These are phyloP conservation scores for Salvia sclarea DNA, from an alignment of 305 asterid species.

Conservation along the genomic window DNA sequence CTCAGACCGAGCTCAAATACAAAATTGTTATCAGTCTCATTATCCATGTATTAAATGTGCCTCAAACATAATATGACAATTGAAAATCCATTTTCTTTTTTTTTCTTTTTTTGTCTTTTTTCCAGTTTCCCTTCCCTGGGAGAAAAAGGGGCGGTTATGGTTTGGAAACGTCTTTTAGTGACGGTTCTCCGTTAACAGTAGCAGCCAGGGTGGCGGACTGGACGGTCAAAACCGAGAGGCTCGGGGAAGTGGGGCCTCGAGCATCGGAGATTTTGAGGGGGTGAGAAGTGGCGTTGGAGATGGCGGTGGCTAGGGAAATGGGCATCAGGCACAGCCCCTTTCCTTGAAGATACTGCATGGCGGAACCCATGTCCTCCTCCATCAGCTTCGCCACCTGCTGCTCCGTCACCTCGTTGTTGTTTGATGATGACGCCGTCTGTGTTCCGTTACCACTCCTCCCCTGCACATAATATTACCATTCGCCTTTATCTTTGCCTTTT, in stretches of 20 bases:
- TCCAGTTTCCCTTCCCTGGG: too few species aligned
- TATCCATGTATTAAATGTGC: too few species aligned
- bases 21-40: too few species aligned
- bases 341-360: slow-evolving; percentile 93
- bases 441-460: slow-evolving; percentile 45
- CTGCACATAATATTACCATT: background rate
- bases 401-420: slow-evolving; percentile 55
- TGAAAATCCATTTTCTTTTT: too few species aligned
- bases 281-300: slow-evolving; percentile 63
- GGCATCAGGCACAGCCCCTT: slow-evolving; percentile 96
- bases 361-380: slow-evolving; percentile 95
- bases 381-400: slow-evolving; percentile 82
- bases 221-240: slow-evolving; percentile 64
- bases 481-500: background rate
- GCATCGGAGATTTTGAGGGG: slow-evolving; percentile 34
- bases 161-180: slow-evolving; percentile 58
- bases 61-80: too few species aligned
- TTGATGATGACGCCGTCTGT: slow-evolving; percentile 46
- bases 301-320: slow-evolving; percentile 78
- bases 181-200: slow-evolving; percentile 42
- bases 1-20: too few species aligned
- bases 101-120: too few species aligned
- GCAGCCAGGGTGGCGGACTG: slow-evolving; percentile 57
- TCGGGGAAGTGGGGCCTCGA: slow-evolving; percentile 67
- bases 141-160: slow-evolving; percentile 38